Evolutionary conservation across 108 stramenopile species (phyloP).

Genomic region (Stephanodiscus triporus): DNA sequence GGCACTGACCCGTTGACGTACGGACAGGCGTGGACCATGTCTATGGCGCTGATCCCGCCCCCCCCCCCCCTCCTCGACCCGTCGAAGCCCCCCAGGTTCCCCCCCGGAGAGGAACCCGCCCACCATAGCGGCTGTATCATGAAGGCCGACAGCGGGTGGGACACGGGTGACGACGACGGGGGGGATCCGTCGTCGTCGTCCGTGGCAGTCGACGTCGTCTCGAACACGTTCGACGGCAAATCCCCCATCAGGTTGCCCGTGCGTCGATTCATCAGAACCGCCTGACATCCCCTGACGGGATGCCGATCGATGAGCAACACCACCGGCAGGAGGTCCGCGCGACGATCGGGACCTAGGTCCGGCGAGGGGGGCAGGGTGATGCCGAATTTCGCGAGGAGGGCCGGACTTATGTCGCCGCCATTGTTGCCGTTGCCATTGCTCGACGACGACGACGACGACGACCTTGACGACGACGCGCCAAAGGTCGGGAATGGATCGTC

Average conservation of each 20-base stretch:
- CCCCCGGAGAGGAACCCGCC: constrained; percentile 66
- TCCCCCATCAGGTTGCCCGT: constrained; percentile 89
- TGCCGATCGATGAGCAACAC: constrained; percentile 62
- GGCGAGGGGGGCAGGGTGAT: constrained; percentile 73
- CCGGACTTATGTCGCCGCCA: constrained; percentile 32
- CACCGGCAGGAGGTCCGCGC: constrained; percentile 82
- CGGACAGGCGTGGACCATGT: constrained; percentile 75
- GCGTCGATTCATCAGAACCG: constrained; percentile 75
- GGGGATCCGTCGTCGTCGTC: constrained; percentile 2
- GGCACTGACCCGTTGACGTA: constrained; percentile 62
- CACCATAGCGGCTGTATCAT: constrained; percentile 90
- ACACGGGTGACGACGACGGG: constrained; percentile 37
- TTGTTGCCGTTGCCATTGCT: background rate
- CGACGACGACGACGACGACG: background rate
- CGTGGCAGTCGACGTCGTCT: background rate
- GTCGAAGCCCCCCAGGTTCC: constrained; percentile 35
- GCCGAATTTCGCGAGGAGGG: constrained; percentile 77
- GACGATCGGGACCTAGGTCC: constrained; percentile 81
- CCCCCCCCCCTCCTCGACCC: constrained; percentile 38
- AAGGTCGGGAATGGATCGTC: constrained; percentile 41
- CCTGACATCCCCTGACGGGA: constrained; percentile 51
- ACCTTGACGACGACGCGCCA: constrained; percentile 2
- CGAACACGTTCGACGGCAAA: constrained; percentile 58
- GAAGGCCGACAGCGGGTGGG: constrained; percentile 63
- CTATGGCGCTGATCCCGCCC: constrained; percentile 27